Conservation (phyloP, 306 rosid genomes). For the Clitoria ternatea region DNA sequence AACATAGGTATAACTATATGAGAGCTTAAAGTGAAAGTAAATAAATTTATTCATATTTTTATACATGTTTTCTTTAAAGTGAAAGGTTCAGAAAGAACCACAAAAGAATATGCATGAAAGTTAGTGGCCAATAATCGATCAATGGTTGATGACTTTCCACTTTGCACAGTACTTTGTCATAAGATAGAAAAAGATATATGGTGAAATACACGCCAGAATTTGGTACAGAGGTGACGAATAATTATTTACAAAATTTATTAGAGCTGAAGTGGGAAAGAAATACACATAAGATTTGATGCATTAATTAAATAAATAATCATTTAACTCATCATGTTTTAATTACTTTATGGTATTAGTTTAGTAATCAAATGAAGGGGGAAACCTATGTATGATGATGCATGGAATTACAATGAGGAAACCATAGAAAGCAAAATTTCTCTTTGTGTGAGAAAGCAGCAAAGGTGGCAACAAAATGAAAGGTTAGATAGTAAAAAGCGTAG, state of each 20-base stretch:
- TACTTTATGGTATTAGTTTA: background rate
- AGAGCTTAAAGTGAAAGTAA: background rate
- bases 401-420: background rate
- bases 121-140: background rate
- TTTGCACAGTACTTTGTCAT: no score
- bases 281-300: background rate
- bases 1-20: background rate
- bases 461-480: background rate
- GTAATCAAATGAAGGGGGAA: background rate
- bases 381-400: background rate
- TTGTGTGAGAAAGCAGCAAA: constrained; percentile 25
- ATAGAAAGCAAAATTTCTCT: background rate
- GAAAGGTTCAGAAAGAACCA: background rate
- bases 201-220: background rate
- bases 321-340: background rate
- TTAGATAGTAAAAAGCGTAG: background rate
- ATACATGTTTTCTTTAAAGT: background rate
- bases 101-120: background rate
- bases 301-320: background rate
- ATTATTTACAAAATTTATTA: background rate
- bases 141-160: background rate
- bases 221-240: background rate
- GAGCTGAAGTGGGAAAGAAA: background rate
- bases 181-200: background rate
- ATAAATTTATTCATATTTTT: background rate